Base-by-base conservation (phyloP, 345 rosid genomes). In the Eutrema heterophyllum region DNA sequence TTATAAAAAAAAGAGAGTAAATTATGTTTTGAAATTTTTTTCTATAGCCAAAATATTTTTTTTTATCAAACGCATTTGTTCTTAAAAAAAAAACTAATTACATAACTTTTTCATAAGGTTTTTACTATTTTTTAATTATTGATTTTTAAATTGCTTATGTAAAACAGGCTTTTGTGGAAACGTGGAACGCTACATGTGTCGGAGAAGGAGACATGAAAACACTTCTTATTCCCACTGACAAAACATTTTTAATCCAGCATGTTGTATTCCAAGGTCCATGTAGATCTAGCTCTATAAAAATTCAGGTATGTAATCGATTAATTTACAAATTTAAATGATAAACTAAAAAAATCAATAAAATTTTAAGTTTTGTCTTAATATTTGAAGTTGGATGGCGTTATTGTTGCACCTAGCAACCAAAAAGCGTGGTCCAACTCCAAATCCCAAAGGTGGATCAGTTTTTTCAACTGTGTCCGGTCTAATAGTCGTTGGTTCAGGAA, bases 181-280 rank as follows among this genome's bases (percentile, higher is more conserved):
- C 73, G 40, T 75, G 79, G 74, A 61, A 15, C 2, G 49, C 56
- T 27, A 5, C 30, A 68, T 68, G 79, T 68, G 33, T 12, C 0
- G 63, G 35, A 15, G 48, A 52, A 44, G 79, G 69, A 68, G 15
- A 53, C 12, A 24, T 53, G 13, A 52, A 9, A 62, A 68, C 40
- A 68, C 57, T 75, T 45, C 4, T 52, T 43, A 51, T 68, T 60
- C 79, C 79, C 1, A 12, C 57, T 3, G 26, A 21, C 43, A 75
- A 55, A 41, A 75, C 64, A 75, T 75, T 60, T 68, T 61, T 75
- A 68, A 40, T 68, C 32, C 74, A 68, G 26, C 74, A 74, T 32
- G 24, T 54, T 5, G 15, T 26, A 13, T 61, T 75, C 50, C 16
- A 52, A 24, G 79, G 79, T 8, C 79, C 74, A 43, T 75, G 79